These are phyloP conservation scores for Hyaloscypha bicolor DNA, from an alignment of 495 filamentous ascomycete genomes.

Conservation along the genomic window DNA sequence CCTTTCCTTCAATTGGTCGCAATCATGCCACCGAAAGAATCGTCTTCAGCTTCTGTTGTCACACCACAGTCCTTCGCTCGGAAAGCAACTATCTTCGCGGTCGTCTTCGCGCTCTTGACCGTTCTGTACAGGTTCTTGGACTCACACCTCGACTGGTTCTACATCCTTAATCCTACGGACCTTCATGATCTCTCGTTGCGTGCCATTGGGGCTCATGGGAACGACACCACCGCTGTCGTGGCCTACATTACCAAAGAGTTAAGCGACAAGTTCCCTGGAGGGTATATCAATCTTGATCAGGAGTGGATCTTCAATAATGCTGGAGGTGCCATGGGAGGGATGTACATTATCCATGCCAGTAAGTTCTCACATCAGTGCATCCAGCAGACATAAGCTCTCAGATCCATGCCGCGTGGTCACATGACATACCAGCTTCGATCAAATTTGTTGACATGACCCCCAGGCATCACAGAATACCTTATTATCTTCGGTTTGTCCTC, in stretches of 20 bases:
- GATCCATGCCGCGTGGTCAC: slow-evolving; percentile 22
- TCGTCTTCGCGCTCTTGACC: slow-evolving; percentile 61
- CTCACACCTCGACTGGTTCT: slow-evolving; percentile 70
- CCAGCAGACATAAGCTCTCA: neutral
- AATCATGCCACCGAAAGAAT: slow-evolving; percentile 2
- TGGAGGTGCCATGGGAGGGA: slow-evolving; percentile 84
- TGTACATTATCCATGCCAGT: slow-evolving; percentile 89
- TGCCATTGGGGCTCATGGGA: slow-evolving; percentile 66
- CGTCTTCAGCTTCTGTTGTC: neutral
- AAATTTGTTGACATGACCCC: slow-evolving; percentile 9
- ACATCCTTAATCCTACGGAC: slow-evolving; percentile 70
- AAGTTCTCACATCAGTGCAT: slow-evolving; percentile 10
- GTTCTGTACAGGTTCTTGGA: slow-evolving; percentile 66
- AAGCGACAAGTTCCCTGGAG: slow-evolving; percentile 42
- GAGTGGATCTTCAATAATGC: slow-evolving; percentile 80
- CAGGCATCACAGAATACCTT: slow-evolving; percentile 71
- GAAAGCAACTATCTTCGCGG: slow-evolving; percentile 56
- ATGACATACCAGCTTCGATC: neutral
- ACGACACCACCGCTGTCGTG: slow-evolving; percentile 70
- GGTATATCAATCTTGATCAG: slow-evolving; percentile 59
- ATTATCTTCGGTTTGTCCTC: slow-evolving; percentile 69
- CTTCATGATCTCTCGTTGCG: slow-evolving; percentile 68
- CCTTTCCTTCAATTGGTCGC: neutral
- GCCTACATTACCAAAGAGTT: slow-evolving; percentile 64
- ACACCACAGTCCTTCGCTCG: neutral